Percentiles rank a stretch among this genome's conserved stretches.
Evolutionary conservation across 2,329 filamentous ascomycete species (phyloP).

Genomic region (Dendryphion nanum): DNA sequence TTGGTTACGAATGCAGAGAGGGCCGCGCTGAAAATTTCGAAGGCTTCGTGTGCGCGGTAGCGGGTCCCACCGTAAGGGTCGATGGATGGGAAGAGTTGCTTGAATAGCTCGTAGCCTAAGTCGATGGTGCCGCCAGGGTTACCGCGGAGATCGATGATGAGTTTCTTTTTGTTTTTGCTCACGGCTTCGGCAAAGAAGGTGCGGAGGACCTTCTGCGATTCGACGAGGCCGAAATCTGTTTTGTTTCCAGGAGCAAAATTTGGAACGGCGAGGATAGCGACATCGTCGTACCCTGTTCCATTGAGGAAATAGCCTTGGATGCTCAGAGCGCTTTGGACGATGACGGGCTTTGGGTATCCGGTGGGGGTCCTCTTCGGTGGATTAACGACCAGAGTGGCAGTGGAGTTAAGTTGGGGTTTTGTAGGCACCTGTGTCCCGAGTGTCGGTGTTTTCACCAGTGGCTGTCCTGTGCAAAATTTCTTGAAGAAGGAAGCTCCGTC

Average conservation of each 20-base stretch:
- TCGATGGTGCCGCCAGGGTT: constrained; percentile 55
- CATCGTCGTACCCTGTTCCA: constrained; percentile 36
- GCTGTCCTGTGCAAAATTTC: constrained; percentile 20
- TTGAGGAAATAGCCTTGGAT: constrained; percentile 45
- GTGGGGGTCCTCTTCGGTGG: not conserved
- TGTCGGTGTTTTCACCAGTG: not conserved
- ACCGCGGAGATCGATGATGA: constrained; percentile 60
- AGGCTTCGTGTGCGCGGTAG: constrained; percentile 42
- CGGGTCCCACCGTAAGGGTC: constrained; percentile 43
- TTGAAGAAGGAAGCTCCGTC: constrained; percentile 38
- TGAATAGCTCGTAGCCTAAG: constrained; percentile 43
- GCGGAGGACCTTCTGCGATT: constrained; percentile 33
- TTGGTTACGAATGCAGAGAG: constrained; percentile 4
- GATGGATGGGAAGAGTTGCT: constrained; percentile 48
- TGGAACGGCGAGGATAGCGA: constrained; percentile 40
- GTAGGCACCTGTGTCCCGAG: not conserved
- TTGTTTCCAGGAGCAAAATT: constrained; percentile 28
- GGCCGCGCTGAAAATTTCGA: constrained; percentile 11
- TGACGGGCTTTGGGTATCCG: constrained; percentile 32
- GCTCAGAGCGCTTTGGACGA: constrained; percentile 16
- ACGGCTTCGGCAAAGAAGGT: constrained; percentile 46
- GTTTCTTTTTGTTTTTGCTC: constrained; percentile 50
- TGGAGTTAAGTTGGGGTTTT: not conserved
- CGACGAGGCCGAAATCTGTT: constrained; percentile 2
- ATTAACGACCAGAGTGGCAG: too few relatives aligned